Evolutionary conservation across 2,329 filamentous ascomycete genomes (phyloP).

Genomic region (Colletotrichum sp.): DNA sequence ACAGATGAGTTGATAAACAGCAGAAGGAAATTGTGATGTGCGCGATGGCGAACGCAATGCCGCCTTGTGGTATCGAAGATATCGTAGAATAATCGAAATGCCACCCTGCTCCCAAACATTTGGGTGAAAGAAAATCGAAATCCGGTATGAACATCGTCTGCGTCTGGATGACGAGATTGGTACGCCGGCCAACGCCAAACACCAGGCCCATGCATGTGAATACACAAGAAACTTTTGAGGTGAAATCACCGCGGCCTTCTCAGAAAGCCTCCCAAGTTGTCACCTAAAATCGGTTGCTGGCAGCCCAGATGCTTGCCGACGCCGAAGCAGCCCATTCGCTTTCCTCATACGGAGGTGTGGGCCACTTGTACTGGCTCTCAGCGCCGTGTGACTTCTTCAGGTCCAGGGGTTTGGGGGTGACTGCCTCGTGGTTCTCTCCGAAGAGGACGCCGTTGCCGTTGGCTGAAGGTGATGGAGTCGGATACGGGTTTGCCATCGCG

Average conservation of each 20-base stretch:
- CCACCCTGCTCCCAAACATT: conserved; percentile 10
- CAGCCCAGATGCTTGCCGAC: conserved; percentile 80
- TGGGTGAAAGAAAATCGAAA: conserved; percentile 22
- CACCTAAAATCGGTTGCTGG: conserved; percentile 64
- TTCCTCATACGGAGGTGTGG: conserved; percentile 93
- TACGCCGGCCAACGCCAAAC: conserved; percentile 19
- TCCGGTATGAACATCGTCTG: conserved; percentile 8
- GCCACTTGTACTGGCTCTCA: conserved; percentile 73
- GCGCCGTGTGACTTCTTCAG: conserved; percentile 57
- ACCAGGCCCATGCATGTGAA: conserved; percentile 20
- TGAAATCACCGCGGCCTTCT: background rate
- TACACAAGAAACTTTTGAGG: conserved; percentile 17
- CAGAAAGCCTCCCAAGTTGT: background rate
- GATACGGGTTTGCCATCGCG: conserved; percentile 65
- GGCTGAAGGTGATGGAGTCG: conserved; percentile 76
- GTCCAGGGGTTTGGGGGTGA: conserved; percentile 73
- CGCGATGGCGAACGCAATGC: conserved; percentile 10
- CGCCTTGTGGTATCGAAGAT: conserved; percentile 22
- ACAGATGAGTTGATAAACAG: conserved; percentile 13
- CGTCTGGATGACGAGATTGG: background rate
- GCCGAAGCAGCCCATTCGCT: conserved; percentile 88
- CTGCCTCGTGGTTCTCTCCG: conserved; percentile 63
- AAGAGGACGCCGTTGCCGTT: conserved; percentile 80
- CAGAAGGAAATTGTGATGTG: conserved; percentile 11
- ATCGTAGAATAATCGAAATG: conserved; percentile 20